Percentiles rank a stretch among this genome's conserved stretches.
Evolutionary conservation across 805 yeast species (phyloP).

Genomic region (Metschnikowia borealis): DNA sequence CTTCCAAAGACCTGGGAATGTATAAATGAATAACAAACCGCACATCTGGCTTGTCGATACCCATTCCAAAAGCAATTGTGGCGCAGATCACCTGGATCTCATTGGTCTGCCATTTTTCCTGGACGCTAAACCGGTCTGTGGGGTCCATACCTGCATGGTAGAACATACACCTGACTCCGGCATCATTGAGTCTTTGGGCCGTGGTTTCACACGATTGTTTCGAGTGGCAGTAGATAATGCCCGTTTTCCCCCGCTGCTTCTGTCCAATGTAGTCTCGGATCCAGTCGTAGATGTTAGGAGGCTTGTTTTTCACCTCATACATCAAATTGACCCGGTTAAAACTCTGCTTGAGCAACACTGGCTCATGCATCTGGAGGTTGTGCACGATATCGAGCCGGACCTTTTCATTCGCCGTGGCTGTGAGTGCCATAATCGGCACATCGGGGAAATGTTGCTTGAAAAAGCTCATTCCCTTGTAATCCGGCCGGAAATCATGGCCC

Average conservation of each 20-base stretch:
- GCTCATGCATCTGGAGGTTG: slow-evolving; percentile 60
- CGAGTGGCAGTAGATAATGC: slow-evolving; percentile 92
- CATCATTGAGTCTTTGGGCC: slow-evolving; percentile 51
- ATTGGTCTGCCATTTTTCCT: slow-evolving; percentile 76
- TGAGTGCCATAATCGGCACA: slow-evolving; percentile 90
- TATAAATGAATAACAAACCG: slow-evolving; percentile 86
- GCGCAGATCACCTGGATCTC: slow-evolving; percentile 82
- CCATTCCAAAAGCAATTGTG: slow-evolving; percentile 98
- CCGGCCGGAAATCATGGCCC: slow-evolving; percentile 99
- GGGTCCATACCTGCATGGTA: slow-evolving; percentile 96
- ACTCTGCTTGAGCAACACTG: slow-evolving; percentile 77
- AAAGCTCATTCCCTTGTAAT: slow-evolving; percentile 74
- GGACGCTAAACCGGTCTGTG: slow-evolving; percentile 68
- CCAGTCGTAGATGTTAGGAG: slow-evolving; percentile 51
- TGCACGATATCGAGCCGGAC: slow-evolving; percentile 83
- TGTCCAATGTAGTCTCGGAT: slow-evolving; percentile 52
- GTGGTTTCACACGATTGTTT: slow-evolving; percentile 84
- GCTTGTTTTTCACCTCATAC: slow-evolving; percentile 73
- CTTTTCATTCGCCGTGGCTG: slow-evolving; percentile 93
- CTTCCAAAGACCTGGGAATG: slow-evolving; percentile 86
- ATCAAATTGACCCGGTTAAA: slow-evolving; percentile 84
- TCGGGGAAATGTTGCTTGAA: slow-evolving; percentile 72
- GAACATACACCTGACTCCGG: slow-evolving; percentile 65
- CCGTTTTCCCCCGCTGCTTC: slow-evolving; percentile 58
- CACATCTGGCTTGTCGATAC: slow-evolving; percentile 95